phyloP scores from a whole-genome alignment of 768 basidiomycete species.

The Calvatia gigantea region DNA sequence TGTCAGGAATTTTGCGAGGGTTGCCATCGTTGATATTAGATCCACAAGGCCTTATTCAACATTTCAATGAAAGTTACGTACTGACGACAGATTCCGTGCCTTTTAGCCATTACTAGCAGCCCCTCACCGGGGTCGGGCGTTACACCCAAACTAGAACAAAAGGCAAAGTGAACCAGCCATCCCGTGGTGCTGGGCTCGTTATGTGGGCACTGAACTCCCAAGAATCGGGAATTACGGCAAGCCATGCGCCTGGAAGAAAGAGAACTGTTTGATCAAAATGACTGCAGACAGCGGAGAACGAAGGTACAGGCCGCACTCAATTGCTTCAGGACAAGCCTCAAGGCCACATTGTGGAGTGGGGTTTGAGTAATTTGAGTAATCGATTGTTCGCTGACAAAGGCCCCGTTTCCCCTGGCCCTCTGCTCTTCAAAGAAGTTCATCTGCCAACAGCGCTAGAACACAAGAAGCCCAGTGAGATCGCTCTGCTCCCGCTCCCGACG shows the following conservation, averaged over 20 bases:
- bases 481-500: neutral
- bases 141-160: neutral
- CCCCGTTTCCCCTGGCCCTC: neutral
- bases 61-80: neutral
- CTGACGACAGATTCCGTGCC: neutral
- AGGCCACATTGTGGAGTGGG: neutral
- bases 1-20: neutral
- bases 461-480: neutral
- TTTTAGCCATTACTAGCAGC: neutral
- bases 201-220: neutral
- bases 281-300: neutral
- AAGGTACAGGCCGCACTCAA: neutral
- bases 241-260: neutral
- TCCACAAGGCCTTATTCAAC: constrained; percentile 8
- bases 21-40: neutral
- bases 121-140: neutral
- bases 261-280: neutral
- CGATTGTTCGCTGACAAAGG: neutral
- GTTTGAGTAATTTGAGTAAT: neutral
- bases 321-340: neutral
- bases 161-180: neutral
- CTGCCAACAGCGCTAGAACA: neutral
- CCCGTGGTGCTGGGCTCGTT: neutral
- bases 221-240: neutral
- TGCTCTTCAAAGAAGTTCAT: neutral